A percentile compares a stretch with the other conserved stretches of the same genome.
Evolutionary conservation across 495 filamentous ascomycete species (phyloP).

Genomic region (Penicillium samsonianum): DNA sequence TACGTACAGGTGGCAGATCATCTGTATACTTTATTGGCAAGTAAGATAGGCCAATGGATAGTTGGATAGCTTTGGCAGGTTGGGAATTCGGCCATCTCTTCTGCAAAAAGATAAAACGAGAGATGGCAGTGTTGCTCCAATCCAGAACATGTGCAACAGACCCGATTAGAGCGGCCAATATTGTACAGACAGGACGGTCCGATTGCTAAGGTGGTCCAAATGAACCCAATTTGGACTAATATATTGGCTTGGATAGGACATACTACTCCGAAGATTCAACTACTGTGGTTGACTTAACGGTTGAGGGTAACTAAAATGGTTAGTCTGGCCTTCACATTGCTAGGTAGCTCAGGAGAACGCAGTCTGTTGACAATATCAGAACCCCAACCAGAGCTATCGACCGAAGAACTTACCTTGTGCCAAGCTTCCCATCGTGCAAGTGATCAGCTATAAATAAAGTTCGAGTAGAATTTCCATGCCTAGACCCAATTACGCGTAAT

Average conservation of each 20-base stretch:
- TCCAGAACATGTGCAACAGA: neutral
- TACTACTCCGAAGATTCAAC: too few relatives aligned
- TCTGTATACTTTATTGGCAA: neutral
- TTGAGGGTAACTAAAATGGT: too few relatives aligned
- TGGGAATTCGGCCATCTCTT: neutral
- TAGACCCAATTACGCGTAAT: too few relatives aligned
- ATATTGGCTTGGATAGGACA: neutral
- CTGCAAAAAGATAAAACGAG: neutral
- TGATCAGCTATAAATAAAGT: too few relatives aligned
- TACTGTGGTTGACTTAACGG: too few relatives aligned
- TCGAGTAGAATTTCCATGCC: too few relatives aligned
- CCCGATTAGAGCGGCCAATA: neutral
- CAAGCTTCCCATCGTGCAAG: neutral
- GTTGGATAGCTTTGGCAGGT: neutral
- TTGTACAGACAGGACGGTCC: neutral
- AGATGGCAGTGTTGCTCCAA: neutral
- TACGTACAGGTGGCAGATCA: neutral
- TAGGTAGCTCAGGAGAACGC: neutral
- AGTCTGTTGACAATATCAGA: neutral
- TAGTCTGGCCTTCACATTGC: neutral
- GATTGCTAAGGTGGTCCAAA: neutral
- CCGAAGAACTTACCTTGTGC: neutral
- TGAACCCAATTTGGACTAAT: neutral
- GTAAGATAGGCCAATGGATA: neutral
- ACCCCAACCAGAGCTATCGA: neutral